These are phyloP conservation scores for Microbotryomycetes sp. DNA, from an alignment of 1,284 basidiomycete species.

Conservation along the genomic window DNA sequence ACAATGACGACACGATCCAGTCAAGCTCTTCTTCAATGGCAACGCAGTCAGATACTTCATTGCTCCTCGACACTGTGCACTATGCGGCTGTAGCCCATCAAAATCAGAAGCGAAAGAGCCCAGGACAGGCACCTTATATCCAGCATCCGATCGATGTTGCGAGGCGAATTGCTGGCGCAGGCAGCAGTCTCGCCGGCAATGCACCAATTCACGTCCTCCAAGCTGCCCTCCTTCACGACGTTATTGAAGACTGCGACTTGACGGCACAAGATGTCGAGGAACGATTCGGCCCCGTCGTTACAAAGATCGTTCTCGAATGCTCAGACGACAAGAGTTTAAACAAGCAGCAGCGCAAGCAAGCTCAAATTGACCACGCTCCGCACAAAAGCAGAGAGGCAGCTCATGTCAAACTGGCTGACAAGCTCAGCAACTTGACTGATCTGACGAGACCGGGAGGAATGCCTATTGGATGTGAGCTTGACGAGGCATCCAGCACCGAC, in stretches of 20 bases:
- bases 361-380: slow-evolving; percentile 42
- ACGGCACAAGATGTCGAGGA: not conserved
- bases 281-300: slow-evolving; percentile 41
- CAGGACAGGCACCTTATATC: slow-evolving; percentile 19
- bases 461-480: slow-evolving; percentile 34
- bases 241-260: slow-evolving; percentile 43
- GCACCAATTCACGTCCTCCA: slow-evolving; percentile 27
- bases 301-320: slow-evolving; percentile 35
- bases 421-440: slow-evolving; percentile 44
- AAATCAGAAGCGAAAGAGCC: slow-evolving; percentile 20
- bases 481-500: too few relatives aligned
- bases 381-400: slow-evolving; percentile 40
- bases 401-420: slow-evolving; percentile 43
- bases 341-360: slow-evolving; percentile 39
- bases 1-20: too few relatives aligned
- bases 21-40: too few relatives aligned
- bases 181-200: slow-evolving; percentile 1
- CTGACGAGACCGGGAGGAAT: slow-evolving; percentile 41
- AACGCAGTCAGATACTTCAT: not conserved
- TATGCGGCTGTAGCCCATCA: slow-evolving; percentile 21
- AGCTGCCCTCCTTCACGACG: slow-evolving; percentile 45
- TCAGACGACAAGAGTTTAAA: slow-evolving; percentile 13
- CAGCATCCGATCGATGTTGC: slow-evolving; percentile 29
- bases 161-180: not conserved
- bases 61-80: slow-evolving; percentile 13